Base-by-base conservation (phyloP, 805 yeast species). In the Kockiozyma suomiensis region DNA sequence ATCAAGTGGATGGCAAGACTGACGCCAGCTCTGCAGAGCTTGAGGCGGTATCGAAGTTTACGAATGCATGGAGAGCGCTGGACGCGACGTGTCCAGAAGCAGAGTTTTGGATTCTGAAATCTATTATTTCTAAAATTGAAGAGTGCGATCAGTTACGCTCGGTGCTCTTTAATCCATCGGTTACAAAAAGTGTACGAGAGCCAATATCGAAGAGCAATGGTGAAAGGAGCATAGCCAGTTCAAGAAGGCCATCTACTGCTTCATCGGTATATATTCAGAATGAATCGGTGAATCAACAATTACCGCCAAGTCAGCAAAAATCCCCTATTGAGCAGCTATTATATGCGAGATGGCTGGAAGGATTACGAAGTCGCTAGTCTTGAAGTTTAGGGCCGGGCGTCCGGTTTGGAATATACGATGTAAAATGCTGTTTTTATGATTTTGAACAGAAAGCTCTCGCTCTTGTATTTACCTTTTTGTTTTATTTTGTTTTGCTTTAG, bases 341-440 rank as follows among this genome's bases (percentile, higher is more conserved):
- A 23, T 66, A 66, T 35, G 53, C 66, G 3, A 47, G 69, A 32
- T 66, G 69, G 69, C 35, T 61, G 13, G 69, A 66, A 2, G 67
- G 68, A 12, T 33, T 66, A 42, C 59, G 64, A 17, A 41, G 54
- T 17, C 62, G 69, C 19, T 60, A 58, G 58, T 67, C 68, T 15
- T 30, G 33, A 30, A 10, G 64, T 60, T n/a, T n/a, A n/a, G n/a
- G n/a, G n/a, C n/a, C n/a, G n/a, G n/a, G n/a, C n/a, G n/a, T n/a
- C n/a, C n/a, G 2, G 58, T 59, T 21, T 59, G 37, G 13, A 6
- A 3, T 28, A 4, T 15, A 28, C 19, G 5, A 7, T 8, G 32
- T 25, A 2, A 8, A 10, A 3, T n/a, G 19, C 19, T 17, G 21
- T 38, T 12, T 21, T n/a, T 13, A 37, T 38, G 21, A 38, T 38